These are phyloP conservation scores for Ganoderma meredithae DNA, from an alignment of 1,284 basidiomycete genomes.

Conservation along the genomic window DNA sequence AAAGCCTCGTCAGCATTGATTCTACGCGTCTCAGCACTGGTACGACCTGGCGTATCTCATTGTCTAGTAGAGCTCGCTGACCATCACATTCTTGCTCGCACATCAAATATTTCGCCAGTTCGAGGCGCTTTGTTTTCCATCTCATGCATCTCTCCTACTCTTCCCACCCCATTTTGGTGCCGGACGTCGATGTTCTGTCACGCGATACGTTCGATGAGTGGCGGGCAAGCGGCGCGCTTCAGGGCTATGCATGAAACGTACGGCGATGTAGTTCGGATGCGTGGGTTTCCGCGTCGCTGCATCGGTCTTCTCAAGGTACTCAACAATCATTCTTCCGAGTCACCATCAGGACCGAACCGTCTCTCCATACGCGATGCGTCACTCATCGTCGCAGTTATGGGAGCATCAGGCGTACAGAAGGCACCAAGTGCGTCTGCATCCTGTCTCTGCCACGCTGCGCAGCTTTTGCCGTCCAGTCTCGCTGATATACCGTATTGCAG, in stretches of 20 bases:
- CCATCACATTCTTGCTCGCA: background rate
- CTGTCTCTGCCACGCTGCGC: no score
- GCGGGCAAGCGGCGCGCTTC: background rate
- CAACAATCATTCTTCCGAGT: background rate
- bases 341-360: background rate
- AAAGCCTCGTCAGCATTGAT: no score
- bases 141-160: background rate
- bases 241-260: background rate
- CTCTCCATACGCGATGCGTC: constrained; percentile 12
- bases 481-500: background rate
- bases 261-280: constrained; percentile 7
- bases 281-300: background rate
- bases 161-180: background rate
- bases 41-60: no score
- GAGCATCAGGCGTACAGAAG: constrained; percentile 18
- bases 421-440: no score
- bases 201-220: background rate
- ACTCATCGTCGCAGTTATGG: constrained; percentile 4
- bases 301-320: no score
- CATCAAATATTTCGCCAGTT: background rate
- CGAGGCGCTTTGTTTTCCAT: background rate
- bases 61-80: background rate
- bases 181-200: background rate
- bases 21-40: no score
- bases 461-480: no score